phyloP scores from a whole-genome alignment of 2,329 filamentous ascomycete genomes.

The Aspergillus hiratsukae region DNA sequence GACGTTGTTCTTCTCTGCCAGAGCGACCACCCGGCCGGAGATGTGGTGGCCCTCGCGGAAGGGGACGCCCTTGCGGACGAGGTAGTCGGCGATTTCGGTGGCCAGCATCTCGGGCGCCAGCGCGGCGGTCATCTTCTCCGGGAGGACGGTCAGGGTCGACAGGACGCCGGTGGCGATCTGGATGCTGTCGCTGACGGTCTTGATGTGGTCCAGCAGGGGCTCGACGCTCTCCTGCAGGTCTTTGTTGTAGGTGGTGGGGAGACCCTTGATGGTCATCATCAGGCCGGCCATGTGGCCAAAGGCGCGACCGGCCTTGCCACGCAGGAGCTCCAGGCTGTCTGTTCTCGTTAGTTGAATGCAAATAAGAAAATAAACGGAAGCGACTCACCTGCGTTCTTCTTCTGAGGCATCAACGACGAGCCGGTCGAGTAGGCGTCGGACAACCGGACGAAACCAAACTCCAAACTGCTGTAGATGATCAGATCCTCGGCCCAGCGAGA shows the following conservation, averaged over 20 bases:
- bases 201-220: constrained; percentile 78
- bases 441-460: constrained; percentile 71
- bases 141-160: constrained; percentile 63
- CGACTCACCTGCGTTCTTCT: constrained; percentile 60
- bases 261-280: constrained; percentile 69
- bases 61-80: constrained; percentile 55
- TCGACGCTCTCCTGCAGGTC: constrained; percentile 85
- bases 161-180: constrained; percentile 79
- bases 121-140: constrained; percentile 72
- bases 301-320: constrained; percentile 70
- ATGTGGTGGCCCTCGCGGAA: constrained; percentile 81
- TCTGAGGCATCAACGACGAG: constrained; percentile 74
- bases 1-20: constrained; percentile 61
- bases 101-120: constrained; percentile 82
- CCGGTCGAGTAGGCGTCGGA: constrained; percentile 79
- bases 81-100: constrained; percentile 47
- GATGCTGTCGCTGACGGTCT: constrained; percentile 75
- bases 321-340: constrained; percentile 68
- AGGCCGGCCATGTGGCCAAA: constrained; percentile 80
- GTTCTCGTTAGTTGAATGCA: neutral
- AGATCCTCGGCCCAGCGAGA: constrained; percentile 79
- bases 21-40: constrained; percentile 66
- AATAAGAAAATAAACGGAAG: neutral
- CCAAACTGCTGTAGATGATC: constrained; percentile 72
- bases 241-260: constrained; percentile 84